Evolutionary conservation across 1,284 basidiomycete species (phyloP), one percentile per base, ranked within the genome.

Genomic region (Pseudozyma sp.): DNA sequence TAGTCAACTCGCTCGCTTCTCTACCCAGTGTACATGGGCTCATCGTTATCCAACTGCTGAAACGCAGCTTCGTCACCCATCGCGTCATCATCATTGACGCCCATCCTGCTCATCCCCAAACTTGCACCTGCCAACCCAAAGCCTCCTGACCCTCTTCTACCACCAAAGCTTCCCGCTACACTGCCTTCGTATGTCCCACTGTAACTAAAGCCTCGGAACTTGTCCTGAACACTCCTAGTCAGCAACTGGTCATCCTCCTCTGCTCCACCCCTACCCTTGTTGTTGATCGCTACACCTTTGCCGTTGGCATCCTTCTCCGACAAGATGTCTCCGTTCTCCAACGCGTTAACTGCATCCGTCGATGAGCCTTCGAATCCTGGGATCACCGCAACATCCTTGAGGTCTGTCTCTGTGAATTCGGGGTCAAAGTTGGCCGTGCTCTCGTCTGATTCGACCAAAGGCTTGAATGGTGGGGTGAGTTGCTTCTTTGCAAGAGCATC

Each of bases 361-460:
- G 57, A 65, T 12, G 62, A 63, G 16, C 77, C 79, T 36, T 80
- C 77, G 35, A 81, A 81, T 8, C 72, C 76, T n/a, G 72, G 79
- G 38, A 82, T 79, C 54, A 78, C 59, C 1, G 80, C 81, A 31
- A 84, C 78, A 18, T 83, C 78, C 36, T 66, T 63, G 25, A 97
- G 87, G 84, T 95, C 91, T 14, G 93, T 92, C 42, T 90, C 89
- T 8, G 97, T 99, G 86, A 99, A 99, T 86, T 98, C 95, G 44
- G 94, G 93, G 85, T 99, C 97, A 85, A 99, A 99, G 88, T 98
- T 98, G 78, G 92, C 92, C 36, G 95, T 95, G 25, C 92, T 94
- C 86, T 99, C 97, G 88, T 99, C 97, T 31, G 94, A 97, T 85
- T 98, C 96, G 76, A 99, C 95, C 67, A 92, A 89, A 14, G 97